These are phyloP conservation scores for Monascus ruber DNA, from an alignment of 2,329 filamentous ascomycete genomes.

Conservation along the genomic window DNA sequence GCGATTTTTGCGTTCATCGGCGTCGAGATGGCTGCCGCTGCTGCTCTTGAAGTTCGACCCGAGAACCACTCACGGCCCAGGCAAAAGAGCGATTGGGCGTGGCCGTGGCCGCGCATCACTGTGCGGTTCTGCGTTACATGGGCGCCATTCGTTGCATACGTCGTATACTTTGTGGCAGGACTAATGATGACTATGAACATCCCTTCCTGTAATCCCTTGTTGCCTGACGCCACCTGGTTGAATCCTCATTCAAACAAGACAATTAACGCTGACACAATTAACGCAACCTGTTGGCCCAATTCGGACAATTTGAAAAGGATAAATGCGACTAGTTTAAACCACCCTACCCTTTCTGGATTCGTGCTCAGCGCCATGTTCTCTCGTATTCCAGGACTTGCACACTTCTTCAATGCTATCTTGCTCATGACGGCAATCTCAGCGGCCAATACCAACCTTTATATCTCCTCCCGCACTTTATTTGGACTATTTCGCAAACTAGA, in stretches of 20 bases:
- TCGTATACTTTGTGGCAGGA: conserved; percentile 16
- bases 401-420: conserved; percentile 17
- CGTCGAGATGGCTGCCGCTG: conserved; percentile 22
- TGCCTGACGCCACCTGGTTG: conserved; percentile 11
- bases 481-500: conserved; percentile 14
- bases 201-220: conserved; percentile 8
- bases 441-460: conserved; percentile 24
- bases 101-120: conserved; percentile 2
- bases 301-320: too few relatives aligned
- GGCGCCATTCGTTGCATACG: conserved; percentile 16
- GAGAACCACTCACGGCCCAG: conserved; percentile 3
- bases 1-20: conserved; percentile 22
- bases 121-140: conserved; percentile 18
- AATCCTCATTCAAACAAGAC: background rate
- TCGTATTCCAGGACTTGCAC: conserved; percentile 8
- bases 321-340: too few relatives aligned
- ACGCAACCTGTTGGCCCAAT: too few relatives aligned
- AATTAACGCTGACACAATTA: too few relatives aligned
- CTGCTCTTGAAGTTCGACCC: conserved; percentile 21
- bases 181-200: conserved; percentile 17
- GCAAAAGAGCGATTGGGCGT: background rate
- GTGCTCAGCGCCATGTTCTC: conserved; percentile 13
- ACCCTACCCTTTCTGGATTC: conserved; percentile 7
- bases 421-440: conserved; percentile 20
- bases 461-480: conserved; percentile 23